Evolutionary conservation across 805 yeast genomes (phyloP), one percentile per base, ranked within the genome.

Genomic region (Candida tammaniensis): DNA sequence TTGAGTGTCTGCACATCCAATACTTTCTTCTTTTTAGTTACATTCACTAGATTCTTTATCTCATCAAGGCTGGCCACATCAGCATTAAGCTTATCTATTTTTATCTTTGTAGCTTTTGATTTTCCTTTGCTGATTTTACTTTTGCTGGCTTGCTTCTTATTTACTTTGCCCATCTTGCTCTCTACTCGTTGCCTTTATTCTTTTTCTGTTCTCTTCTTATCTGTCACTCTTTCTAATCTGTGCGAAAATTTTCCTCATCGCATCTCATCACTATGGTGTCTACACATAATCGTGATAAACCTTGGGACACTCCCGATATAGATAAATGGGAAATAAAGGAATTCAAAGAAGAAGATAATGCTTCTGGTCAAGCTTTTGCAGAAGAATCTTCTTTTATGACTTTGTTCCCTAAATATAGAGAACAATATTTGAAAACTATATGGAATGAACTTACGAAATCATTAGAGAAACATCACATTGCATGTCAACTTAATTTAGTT

Each of bases 341-440:
- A 38, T 93, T 93, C 69, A 82, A 74, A 47, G 86, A 87, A 2
- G 96, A 87, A 49, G 95, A 93, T 55, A 86, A 88, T 54, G 80
- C 78, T 5, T 77, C 89, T 8, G 96, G 97, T 0, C 71, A 73
- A 30, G 85, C 96, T 13, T 93, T 93, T 54, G 74, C 95, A n/a
- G 98, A 93, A 58, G 98, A 93, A 56, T 84, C 95, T 11, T 82
- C 94, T 27, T 93, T 93, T 57, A 85, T 88, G 80, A 88, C 96
- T 2, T 68, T 93, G 32, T 93, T 93, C 63, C 98, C 98, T 14
- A 93, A 93, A 64, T 93, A 93, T 63, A 80, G 98, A 64, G 98
- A 93, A 62, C 80, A 74, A 35, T 93, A 93, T 54, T 64, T 93
- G 38, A 82, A 87, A 50, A 81, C 85, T 38, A 76, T 91, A 30